Evolutionary conservation across 176 grass and related monocot species (phyloP).

Genomic region (Oryza brachyantha): DNA sequence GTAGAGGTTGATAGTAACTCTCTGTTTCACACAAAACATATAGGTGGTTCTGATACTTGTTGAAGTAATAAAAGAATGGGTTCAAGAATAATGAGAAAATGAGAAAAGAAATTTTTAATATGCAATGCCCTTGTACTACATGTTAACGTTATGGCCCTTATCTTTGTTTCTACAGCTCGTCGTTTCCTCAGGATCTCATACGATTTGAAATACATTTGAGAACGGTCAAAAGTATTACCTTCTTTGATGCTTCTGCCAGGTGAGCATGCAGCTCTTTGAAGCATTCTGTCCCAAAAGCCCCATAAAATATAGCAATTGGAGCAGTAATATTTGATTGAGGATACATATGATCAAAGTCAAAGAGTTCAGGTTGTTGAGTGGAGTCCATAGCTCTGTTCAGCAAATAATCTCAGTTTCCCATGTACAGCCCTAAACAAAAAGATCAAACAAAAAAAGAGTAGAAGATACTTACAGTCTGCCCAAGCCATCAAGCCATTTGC

Average conservation of each 20-base stretch:
- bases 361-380: conserved; percentile 67
- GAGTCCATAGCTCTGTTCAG: conserved; percentile 53
- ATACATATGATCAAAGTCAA: conserved; percentile 95
- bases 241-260: conserved; percentile 69
- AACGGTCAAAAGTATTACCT: conserved; percentile 47
- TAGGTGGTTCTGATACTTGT: neutral
- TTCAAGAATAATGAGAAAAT: neutral
- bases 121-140: neutral
- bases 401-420: conserved; percentile 30
- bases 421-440: conserved; percentile 33
- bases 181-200: neutral
- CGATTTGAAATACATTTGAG: neutral
- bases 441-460: neutral
- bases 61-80: conserved; percentile 7
- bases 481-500: conserved; percentile 62
- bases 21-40: neutral
- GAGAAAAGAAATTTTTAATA: conserved; percentile 15
- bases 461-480: conserved; percentile 50
- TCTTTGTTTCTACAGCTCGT: conserved; percentile 1
- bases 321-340: conserved; percentile 50
- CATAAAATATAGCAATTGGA: conserved; percentile 80
- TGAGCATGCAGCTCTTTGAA: conserved; percentile 84
- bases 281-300: conserved; percentile 92
- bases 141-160: neutral
- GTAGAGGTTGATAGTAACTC: neutral